Evolutionary conservation across 495 filamentous ascomycete genomes (phyloP).

Genomic region (Penicillium fimorum): DNA sequence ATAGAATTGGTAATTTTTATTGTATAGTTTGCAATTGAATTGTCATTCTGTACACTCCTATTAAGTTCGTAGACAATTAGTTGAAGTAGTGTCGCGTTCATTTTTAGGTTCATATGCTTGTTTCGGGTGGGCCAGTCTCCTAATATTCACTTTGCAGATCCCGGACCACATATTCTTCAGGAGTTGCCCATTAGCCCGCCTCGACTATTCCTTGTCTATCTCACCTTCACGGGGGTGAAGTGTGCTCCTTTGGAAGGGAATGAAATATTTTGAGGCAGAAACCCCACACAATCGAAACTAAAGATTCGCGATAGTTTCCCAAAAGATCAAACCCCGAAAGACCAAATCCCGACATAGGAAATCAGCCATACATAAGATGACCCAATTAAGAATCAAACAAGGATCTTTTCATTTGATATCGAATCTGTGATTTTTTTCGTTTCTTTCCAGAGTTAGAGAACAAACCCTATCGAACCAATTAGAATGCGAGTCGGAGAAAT

Average conservation of each 20-base stretch:
- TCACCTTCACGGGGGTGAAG: neutral
- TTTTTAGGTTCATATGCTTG: neutral
- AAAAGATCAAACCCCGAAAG: too few species aligned
- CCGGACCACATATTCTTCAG: too few species aligned
- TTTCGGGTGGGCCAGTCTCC: neutral
- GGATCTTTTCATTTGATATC: neutral
- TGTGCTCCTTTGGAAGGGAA: too few species aligned
- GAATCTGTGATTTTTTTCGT: neutral
- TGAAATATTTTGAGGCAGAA: too few species aligned
- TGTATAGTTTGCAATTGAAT: slow-evolving; percentile 7
- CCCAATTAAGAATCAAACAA: neutral
- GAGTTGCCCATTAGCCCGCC: neutral
- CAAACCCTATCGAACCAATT: neutral
- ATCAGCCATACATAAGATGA: neutral
- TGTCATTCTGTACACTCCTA: neutral
- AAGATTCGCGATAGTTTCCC: too few species aligned
- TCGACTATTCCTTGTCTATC: neutral
- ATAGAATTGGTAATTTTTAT: slow-evolving; percentile 4
- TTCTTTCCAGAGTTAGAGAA: neutral
- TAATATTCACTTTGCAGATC: neutral
- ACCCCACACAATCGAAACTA: too few species aligned
- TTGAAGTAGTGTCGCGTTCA: neutral
- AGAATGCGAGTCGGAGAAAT: neutral
- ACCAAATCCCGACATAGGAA: neutral
- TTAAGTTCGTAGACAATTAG: neutral